phyloP scores from a whole-genome alignment of 495 filamentous ascomycete species.

The Neurospora terricola region DNA sequence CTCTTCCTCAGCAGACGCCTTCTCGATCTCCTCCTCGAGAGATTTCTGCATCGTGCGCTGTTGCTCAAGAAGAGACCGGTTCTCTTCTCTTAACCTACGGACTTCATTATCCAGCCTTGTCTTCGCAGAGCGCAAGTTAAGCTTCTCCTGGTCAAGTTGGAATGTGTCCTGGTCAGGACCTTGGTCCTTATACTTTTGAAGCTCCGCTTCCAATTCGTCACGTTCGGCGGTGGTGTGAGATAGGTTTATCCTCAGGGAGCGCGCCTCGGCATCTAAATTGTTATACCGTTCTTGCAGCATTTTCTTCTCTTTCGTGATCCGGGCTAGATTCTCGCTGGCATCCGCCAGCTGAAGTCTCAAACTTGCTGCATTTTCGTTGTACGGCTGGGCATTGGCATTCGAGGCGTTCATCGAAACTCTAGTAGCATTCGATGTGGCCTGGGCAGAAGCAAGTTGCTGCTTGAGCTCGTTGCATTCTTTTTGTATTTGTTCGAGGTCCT shows the following conservation, averaged over 20 bases:
- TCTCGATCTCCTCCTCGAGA: conserved; percentile 45
- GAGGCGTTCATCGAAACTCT: conserved; percentile 11
- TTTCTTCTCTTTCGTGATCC: conserved; percentile 47
- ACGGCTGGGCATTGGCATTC: conserved; percentile 18
- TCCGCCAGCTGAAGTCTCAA: conserved; percentile 26
- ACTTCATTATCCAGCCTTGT: conserved; percentile 51
- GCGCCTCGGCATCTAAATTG: conserved; percentile 50
- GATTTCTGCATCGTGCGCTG: conserved; percentile 45
- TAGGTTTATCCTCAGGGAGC: conserved; percentile 41
- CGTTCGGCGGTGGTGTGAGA: conserved; percentile 51
- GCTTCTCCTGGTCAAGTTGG: conserved; percentile 50
- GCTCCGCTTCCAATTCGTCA: conserved; percentile 51
- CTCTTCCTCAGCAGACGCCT: conserved; percentile 46
- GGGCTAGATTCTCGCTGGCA: conserved; percentile 21
- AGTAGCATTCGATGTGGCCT: conserved; percentile 9
- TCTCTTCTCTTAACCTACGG: conserved; percentile 48
- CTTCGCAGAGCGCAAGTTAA: conserved; percentile 50
- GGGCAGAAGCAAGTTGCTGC: conserved; percentile 33
- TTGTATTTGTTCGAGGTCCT: conserved; percentile 38
- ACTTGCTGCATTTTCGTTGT: conserved; percentile 16
- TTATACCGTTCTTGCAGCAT: conserved; percentile 53
- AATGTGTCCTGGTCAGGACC: conserved; percentile 45
- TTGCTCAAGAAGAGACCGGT: conserved; percentile 37
- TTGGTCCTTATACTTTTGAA: conserved; percentile 39
- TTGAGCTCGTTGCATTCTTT: conserved; percentile 41